Evolutionary conservation across 2,329 filamentous ascomycete genomes (phyloP).

Genomic region (Penicillium sp.): DNA sequence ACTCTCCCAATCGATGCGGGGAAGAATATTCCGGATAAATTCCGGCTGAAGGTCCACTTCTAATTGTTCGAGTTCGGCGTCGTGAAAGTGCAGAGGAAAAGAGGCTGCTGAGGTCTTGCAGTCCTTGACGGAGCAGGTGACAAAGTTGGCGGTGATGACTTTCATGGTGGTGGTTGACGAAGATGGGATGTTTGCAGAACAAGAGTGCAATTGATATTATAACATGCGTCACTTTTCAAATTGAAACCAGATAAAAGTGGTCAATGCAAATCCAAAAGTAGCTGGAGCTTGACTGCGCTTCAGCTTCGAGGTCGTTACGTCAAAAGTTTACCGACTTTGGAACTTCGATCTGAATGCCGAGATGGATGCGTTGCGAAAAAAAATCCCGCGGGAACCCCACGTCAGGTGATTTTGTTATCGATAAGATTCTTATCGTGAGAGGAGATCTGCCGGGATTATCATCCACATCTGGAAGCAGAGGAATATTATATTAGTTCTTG

Average conservation of each 20-base stretch:
- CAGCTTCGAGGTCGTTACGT: background rate
- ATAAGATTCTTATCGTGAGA: background rate
- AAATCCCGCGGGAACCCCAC: constrained; percentile 2
- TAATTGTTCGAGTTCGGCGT: constrained; percentile 81
- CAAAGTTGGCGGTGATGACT: constrained; percentile 89
- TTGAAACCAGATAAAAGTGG: too few relatives aligned
- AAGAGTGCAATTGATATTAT: too few relatives aligned
- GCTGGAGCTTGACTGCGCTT: background rate
- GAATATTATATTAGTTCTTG: too few relatives aligned
- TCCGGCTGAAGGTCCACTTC: constrained; percentile 74
- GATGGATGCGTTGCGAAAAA: background rate
- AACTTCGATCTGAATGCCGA: background rate
- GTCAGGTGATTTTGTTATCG: constrained; percentile 10
- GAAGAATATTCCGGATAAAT: constrained; percentile 78
- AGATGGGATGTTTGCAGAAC: background rate
- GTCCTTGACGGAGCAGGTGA: constrained; percentile 90
- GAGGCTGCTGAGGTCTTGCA: constrained; percentile 77
- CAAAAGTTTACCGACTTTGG: background rate
- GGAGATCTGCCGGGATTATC: too few relatives aligned
- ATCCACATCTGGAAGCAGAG: too few relatives aligned
- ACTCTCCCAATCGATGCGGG: constrained; percentile 81
- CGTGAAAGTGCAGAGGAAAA: constrained; percentile 86
- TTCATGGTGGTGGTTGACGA: constrained; percentile 60
- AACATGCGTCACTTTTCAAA: too few relatives aligned
- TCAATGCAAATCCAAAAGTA: too few relatives aligned